Conservation (phyloP, 108 stramenopile genomes). For the Schizochytrium sp. region DNA sequence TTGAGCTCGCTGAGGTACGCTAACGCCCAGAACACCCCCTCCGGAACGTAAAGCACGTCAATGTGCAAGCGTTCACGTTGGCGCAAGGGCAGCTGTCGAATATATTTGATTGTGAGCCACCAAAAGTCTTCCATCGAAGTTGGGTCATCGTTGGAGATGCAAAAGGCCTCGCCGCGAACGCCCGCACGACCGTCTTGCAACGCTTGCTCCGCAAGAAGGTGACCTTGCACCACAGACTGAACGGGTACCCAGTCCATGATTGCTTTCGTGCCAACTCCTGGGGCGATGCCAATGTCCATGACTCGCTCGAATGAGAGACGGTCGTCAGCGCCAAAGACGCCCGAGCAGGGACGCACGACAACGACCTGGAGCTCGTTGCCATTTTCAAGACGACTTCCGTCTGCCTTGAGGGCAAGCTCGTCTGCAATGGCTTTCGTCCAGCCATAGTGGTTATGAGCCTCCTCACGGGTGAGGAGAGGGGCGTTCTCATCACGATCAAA, state of each 20-base stretch:
- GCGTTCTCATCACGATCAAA: not conserved
- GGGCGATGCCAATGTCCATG: not conserved
- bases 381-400: not conserved
- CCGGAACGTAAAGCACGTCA: not conserved
- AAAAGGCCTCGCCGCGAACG: slow-evolving; percentile 5
- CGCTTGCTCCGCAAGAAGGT: not conserved
- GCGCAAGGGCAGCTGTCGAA: not conserved
- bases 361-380: not conserved
- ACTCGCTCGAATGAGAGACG: not conserved
- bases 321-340: slow-evolving; percentile 15
- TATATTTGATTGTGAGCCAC: not conserved
- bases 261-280: not conserved
- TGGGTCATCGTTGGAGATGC: slow-evolving; percentile 13
- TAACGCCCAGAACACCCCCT: not conserved
- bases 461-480: not conserved
- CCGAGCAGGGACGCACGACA: slow-evolving; percentile 5
- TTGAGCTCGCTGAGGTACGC: not conserved
- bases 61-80: not conserved
- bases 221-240: not conserved
- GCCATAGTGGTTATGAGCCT: not conserved
- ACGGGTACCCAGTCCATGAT: slow-evolving; percentile 8
- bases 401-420: not conserved
- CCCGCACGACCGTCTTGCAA: not conserved
- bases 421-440: not conserved
- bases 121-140: not conserved